Percentiles rank a stretch among this genome's conserved stretches.
Evolutionary conservation across 2,329 filamentous ascomycete species (phyloP).

Genomic region (Hypoxylon sp.): DNA sequence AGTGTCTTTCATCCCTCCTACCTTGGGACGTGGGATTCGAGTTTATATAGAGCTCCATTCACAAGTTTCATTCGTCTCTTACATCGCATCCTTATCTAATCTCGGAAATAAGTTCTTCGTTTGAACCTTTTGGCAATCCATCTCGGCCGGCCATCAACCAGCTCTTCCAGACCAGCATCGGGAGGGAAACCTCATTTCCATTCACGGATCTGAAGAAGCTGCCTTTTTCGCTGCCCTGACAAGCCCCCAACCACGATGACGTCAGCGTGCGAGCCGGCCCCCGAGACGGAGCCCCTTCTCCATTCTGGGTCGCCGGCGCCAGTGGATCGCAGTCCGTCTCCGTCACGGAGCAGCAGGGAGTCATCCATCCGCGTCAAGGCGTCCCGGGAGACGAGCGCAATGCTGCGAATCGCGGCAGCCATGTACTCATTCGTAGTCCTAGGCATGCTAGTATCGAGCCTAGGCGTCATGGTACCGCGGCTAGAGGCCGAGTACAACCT

Average conservation of each 20-base stretch:
- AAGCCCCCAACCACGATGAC: slow-evolving; percentile 1
- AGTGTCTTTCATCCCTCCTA: too few relatives aligned
- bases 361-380: slow-evolving; percentile 6
- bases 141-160: not conserved
- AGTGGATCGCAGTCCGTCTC: not conserved
- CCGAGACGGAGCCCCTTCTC: slow-evolving; percentile 21
- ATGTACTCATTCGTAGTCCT: slow-evolving; percentile 38
- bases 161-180: too few relatives aligned
- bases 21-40: too few relatives aligned
- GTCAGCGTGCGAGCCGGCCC: not conserved
- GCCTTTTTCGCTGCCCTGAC: not conserved
- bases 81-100: too few relatives aligned
- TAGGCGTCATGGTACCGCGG: slow-evolving; percentile 47
- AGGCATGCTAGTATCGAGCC: slow-evolving; percentile 41
- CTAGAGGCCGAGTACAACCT: slow-evolving; percentile 52
- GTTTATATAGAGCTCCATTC: too few relatives aligned
- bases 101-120: too few relatives aligned
- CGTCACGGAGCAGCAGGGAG: not conserved
- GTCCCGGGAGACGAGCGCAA: not conserved
- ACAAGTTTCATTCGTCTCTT: too few relatives aligned
- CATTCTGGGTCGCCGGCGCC: not conserved
- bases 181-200: too few relatives aligned
- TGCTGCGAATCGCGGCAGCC: slow-evolving; percentile 24
- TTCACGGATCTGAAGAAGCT: not conserved
- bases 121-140: not conserved